Percentiles rank a stretch among this genome's conserved stretches.
Evolutionary conservation across 78 protist genomes (phyloP).

Genomic region (Pelomyxa schiedti): DNA sequence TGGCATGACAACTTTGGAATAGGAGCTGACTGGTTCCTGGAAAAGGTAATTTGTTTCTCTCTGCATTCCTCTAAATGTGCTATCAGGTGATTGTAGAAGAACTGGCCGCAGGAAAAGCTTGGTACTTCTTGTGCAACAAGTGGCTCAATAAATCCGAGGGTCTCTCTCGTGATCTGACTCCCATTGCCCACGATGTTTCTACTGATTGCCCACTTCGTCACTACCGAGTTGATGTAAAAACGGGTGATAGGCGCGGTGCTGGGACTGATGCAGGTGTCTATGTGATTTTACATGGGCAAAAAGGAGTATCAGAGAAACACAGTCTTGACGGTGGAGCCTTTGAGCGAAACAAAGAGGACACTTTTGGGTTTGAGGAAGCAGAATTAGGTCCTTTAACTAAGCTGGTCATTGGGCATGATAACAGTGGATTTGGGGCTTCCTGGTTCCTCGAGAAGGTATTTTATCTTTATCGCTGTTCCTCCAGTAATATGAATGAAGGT

Average conservation of each 20-base stretch:
- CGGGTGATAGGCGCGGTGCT: no score
- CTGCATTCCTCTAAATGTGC: neutral
- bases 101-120: neutral
- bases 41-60: neutral
- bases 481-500: no score
- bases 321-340: no score
- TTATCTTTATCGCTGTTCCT: no score
- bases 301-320: no score
- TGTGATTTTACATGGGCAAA: no score
- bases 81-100: neutral
- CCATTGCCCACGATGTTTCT: no score
- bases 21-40: constrained; percentile 5
- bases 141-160: neutral
- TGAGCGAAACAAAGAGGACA: neutral
- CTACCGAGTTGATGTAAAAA: no score
- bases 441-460: constrained; percentile 16
- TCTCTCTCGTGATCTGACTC: no score
- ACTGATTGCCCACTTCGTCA: no score
- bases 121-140: neutral
- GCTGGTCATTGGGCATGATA: neutral
- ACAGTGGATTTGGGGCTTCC: neutral
- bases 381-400: neutral
- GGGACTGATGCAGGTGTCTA: no score
- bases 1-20: neutral
- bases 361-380: neutral